Evolutionary conservation across 2,329 filamentous ascomycete species (phyloP), one percentile per base, ranked within the genome.

Genomic region (Fusarium verticillioides): DNA sequence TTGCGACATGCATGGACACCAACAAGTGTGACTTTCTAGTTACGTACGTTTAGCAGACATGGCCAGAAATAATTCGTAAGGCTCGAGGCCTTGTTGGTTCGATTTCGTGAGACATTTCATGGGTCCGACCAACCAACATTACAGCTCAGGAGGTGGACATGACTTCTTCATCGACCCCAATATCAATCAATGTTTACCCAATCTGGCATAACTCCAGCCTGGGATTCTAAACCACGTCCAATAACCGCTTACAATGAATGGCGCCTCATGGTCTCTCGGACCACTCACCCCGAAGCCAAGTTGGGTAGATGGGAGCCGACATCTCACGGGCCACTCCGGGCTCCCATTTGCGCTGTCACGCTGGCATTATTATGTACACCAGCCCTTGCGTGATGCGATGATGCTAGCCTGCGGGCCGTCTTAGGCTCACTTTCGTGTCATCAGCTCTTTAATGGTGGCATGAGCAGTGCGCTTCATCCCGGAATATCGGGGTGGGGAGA

Each of bases 351-450:
- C n/a, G 69, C 32, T 73, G 69, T 69, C 69, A 69, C 63, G 64
- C 67, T 66, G 69, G 50, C 58, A 63, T 56, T 56, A 49, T 56
- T 71, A 50, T 56, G 63, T 71, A 50, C 54, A 71, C 68, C 60
- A 49, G 63, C 42, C 50, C 67, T 75, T 75, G 62, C 47, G 65
- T 72, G 74, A 72, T 73, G 73, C 57, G 59, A 61, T 61, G 59
- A 28, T 74, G 54, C 72, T 75, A 75, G 59, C 57, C 59, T 64
- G 65, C 73, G 73, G 76, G 63, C 73, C 75, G 76, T 68, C 61
- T 69, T 47, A 69, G 60, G 70, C 54, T 61, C 43, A 50, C 52
- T 58, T 56, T 61, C 59, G 30, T 47, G 50, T 60, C 69, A 69
- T 54, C 70, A 75, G 63, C 68, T 77, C 39, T 61, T 75, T 30